Base-by-base conservation (phyloP, 176 grass and related monocot species). In the Zoysia pacifica region DNA sequence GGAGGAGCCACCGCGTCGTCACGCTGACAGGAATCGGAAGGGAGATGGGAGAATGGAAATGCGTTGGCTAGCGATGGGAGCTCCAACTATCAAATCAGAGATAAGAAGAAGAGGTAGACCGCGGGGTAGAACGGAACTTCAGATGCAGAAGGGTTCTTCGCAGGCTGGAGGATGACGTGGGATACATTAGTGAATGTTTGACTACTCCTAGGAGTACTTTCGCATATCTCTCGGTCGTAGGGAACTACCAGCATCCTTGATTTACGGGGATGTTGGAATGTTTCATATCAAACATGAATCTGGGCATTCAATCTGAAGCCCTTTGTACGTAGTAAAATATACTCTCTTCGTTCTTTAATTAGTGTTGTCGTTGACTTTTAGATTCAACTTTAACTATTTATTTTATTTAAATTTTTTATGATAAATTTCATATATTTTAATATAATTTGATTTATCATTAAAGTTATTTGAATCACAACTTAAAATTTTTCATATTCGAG, bases 131-230 rank as follows among this genome's bases (percentile, higher is more conserved):
- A 46, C 12, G 79, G 63, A 75, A 52, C 12, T 45, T 44, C 14
- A 70, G 42, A 54, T 15, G 38, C 10, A 35, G 44, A 59, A 73
- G 35, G 61, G 51, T 67, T 65, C 52, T 66, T 20, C 8, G 58
- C 68, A 42, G 56, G 5, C 61, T 67, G 61, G 48, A 54, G 62
- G 41, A 58, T 50, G 78, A 81, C 65, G 63, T 68, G 52, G 55
- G 35, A 12, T 37, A 9, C 28, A 38, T 36, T 37, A 38, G 61
- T 11, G 28, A 36, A 28, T 4, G 28, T 1, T 63, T 28, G 75
- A 40, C 47, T 50, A 3, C 1, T 78, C 36, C n/a, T 28, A 28
- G 28, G 28, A 28, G 28, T 28, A 28, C 28, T 28, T 28, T 28
- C 28, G 28, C 14, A 43, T 69, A 4, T 61, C 2, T 55, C 6